Conservation (phyloP, 352 stramenopile species). For the Globisporangium yorkense region DNA sequence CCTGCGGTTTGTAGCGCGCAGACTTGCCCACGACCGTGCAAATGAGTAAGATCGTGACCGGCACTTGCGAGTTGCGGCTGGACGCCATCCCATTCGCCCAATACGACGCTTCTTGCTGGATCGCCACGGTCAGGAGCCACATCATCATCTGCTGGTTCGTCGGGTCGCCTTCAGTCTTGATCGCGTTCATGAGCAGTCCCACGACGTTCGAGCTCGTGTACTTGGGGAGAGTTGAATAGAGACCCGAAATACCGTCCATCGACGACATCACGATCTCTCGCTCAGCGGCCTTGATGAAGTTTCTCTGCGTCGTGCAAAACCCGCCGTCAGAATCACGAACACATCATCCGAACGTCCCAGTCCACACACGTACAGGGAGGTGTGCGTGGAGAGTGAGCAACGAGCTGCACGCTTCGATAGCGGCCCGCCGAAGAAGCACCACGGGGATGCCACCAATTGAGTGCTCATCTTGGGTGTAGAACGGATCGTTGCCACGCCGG, state of each 20-base stretch:
- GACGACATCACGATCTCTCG: conserved; percentile 52
- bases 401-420: conserved; percentile 77
- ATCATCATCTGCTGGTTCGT: conserved; percentile 89
- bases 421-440: conserved; percentile 63
- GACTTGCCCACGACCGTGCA: conserved; percentile 83
- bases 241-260: conserved; percentile 56
- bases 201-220: conserved; percentile 85
- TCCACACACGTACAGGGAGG: conserved; percentile 34
- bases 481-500: conserved; percentile 33
- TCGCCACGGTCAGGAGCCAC: conserved; percentile 81
- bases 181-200: conserved; percentile 70
- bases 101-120: conserved; percentile 82
- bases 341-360: neutral
- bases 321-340: neutral
- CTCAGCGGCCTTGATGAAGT: conserved; percentile 78
- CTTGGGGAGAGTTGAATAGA: conserved; percentile 80
- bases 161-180: conserved; percentile 76
- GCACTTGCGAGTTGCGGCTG: conserved; percentile 79
- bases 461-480: conserved; percentile 56
- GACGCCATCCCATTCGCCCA: conserved; percentile 77
- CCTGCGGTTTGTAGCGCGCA: conserved; percentile 70
- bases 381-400: conserved; percentile 80
- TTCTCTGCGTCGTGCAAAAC: conserved; percentile 19
- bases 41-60: conserved; percentile 80
- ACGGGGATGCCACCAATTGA: conserved; percentile 69